phyloP scores from a whole-genome alignment of 164 flowering plant genomes.

The Protea cynaroides region DNA sequence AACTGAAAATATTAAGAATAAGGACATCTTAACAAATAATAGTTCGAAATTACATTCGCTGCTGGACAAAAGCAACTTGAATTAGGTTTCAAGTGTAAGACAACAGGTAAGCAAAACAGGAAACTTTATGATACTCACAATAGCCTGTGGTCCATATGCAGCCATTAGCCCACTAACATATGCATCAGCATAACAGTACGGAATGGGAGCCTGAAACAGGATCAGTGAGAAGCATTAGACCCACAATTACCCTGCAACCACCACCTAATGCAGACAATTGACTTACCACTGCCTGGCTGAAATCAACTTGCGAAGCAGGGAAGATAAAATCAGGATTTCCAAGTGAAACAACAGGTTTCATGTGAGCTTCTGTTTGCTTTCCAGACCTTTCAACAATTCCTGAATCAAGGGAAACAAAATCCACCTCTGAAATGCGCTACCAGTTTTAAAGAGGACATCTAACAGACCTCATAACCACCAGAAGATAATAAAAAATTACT shows the following conservation, averaged over 20 bases:
- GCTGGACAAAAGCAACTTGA: background rate
- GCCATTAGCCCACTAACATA: constrained; percentile 36
- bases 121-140: constrained; percentile 34
- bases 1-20: no score
- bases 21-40: no score
- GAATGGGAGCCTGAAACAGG: constrained; percentile 33
- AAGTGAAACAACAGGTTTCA: constrained; percentile 33
- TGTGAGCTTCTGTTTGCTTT: constrained; percentile 27
- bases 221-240: constrained; percentile 8
- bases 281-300: constrained; percentile 45
- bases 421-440: background rate
- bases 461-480: background rate
- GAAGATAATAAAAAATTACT: background rate
- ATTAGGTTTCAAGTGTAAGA: background rate
- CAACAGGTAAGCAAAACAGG: background rate
- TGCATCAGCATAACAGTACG: constrained; percentile 48
- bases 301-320: constrained; percentile 34
- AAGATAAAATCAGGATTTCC: constrained; percentile 29
- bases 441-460: background rate
- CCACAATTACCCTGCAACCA: constrained; percentile 3
- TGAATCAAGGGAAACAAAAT: constrained; percentile 4
- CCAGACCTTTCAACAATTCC: constrained; percentile 31
- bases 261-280: background rate
- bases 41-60: no score
- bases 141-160: constrained; percentile 50